phyloP scores from a whole-genome alignment of 2,329 filamentous ascomycete genomes.

The Hymenoscyphus albidus region DNA sequence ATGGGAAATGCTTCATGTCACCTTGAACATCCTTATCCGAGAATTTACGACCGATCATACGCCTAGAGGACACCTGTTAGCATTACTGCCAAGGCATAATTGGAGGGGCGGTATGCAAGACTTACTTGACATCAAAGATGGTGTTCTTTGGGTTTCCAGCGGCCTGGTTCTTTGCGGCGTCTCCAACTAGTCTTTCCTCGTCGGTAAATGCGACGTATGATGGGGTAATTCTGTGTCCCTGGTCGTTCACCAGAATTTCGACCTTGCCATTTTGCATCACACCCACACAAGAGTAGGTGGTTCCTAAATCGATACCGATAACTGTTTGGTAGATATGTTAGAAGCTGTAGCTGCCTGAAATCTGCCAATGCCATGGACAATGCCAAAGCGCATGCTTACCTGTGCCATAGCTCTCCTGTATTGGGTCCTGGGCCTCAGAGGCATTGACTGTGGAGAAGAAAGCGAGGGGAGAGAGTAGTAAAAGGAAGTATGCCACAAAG shows the following conservation, averaged over 20 bases:
- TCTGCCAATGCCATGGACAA: background rate
- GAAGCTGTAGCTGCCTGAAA: conserved; percentile 7
- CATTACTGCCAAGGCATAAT: conserved; percentile 7
- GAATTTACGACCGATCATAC: conserved; percentile 81
- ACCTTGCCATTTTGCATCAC: conserved; percentile 95
- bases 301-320: conserved; percentile 94
- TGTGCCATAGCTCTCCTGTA: conserved; percentile 73
- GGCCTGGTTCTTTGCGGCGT: conserved; percentile 95
- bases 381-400: conserved; percentile 38
- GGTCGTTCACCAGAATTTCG: conserved; percentile 93
- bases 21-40: conserved; percentile 81
- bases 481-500: conserved; percentile 85
- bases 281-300: conserved; percentile 85
- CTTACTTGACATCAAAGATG: conserved; percentile 81
- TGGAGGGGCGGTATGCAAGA: conserved; percentile 22
- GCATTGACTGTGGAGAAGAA: conserved; percentile 74
- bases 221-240: conserved; percentile 93
- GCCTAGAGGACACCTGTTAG: conserved; percentile 49
- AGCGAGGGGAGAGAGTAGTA: conserved; percentile 83
- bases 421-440: conserved; percentile 61
- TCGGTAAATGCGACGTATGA: conserved; percentile 97
- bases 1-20: conserved; percentile 98
- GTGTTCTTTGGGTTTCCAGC: conserved; percentile 73
- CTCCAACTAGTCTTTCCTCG: conserved; percentile 93
- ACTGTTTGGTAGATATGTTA: conserved; percentile 45